These are phyloP conservation scores for Fraxinus pennsylvanica DNA, from an alignment of 257 asterid species.

Conservation along the genomic window DNA sequence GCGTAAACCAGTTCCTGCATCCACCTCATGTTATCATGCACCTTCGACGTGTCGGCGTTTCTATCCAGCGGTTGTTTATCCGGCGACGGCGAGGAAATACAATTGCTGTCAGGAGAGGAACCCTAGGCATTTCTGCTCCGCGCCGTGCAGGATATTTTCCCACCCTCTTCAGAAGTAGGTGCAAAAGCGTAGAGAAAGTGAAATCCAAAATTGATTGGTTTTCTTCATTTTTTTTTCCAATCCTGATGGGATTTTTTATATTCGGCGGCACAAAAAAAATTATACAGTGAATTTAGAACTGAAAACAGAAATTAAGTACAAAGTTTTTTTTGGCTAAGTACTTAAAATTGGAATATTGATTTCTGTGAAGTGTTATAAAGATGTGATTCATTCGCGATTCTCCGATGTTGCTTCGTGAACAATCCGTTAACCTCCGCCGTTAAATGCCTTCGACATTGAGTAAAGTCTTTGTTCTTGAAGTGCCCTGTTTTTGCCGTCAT, in stretches of 20 bases:
- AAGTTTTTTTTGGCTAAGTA: background rate
- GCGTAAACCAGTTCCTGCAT: conserved; percentile 21
- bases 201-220: background rate
- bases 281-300: background rate
- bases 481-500: background rate
- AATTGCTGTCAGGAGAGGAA: conserved; percentile 27
- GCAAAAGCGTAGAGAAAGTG: background rate
- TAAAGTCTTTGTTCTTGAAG: background rate
- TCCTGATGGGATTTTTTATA: background rate
- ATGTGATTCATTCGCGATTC: background rate
- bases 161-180: conserved; percentile 11
- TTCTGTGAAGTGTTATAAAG: background rate
- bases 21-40: background rate
- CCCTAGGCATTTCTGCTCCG: conserved; percentile 24
- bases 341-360: background rate
- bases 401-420: background rate
- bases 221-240: background rate
- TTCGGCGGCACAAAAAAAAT: background rate
- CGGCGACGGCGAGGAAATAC: conserved; percentile 26
- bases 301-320: background rate
- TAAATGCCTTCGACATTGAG: background rate
- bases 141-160: conserved; percentile 31
- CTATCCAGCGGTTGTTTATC: conserved; percentile 29
- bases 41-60: conserved; percentile 30
- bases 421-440: background rate